Percentiles rank a stretch among this genome's conserved stretches.
Evolutionary conservation across 2,329 filamentous ascomycete species (phyloP).

Genomic region (Endoconidiophora polonica): DNA sequence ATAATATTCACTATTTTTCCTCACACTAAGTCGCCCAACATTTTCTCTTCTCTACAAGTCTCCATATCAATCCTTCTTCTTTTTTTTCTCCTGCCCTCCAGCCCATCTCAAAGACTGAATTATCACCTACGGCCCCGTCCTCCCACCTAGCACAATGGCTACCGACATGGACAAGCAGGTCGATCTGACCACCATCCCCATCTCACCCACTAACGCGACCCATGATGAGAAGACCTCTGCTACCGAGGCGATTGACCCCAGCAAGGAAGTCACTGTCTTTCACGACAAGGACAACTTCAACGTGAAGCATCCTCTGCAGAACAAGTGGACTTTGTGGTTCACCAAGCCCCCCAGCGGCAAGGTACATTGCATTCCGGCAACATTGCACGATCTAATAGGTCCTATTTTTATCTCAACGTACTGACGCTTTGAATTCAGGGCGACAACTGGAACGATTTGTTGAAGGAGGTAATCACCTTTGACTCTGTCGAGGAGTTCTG

Average conservation of each 20-base stretch:
- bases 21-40: too few relatives aligned
- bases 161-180: constrained; percentile 36
- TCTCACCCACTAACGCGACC: constrained; percentile 43
- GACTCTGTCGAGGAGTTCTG: constrained; percentile 99
- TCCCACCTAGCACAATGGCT: constrained; percentile 21
- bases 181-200: constrained; percentile 50
- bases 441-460: constrained; percentile 94
- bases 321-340: constrained; percentile 98
- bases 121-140: constrained; percentile 6
- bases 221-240: constrained; percentile 22
- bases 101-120: constrained; percentile 8
- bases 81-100: not conserved
- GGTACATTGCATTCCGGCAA: constrained; percentile 30
- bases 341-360: constrained; percentile 95
- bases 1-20: constrained; percentile 7
- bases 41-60: not conserved
- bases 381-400: not conserved
- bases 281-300: constrained; percentile 99
- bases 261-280: constrained; percentile 78
- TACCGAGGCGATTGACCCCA: constrained; percentile 26
- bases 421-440: constrained; percentile 36
- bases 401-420: not conserved
- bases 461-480: constrained; percentile 98
- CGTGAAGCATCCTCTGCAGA: constrained; percentile 94
- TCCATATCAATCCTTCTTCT: constrained; percentile 4